Conservation (phyloP, 2,329 filamentous ascomycete genomes). For the Escovopsis sp. region DNA sequence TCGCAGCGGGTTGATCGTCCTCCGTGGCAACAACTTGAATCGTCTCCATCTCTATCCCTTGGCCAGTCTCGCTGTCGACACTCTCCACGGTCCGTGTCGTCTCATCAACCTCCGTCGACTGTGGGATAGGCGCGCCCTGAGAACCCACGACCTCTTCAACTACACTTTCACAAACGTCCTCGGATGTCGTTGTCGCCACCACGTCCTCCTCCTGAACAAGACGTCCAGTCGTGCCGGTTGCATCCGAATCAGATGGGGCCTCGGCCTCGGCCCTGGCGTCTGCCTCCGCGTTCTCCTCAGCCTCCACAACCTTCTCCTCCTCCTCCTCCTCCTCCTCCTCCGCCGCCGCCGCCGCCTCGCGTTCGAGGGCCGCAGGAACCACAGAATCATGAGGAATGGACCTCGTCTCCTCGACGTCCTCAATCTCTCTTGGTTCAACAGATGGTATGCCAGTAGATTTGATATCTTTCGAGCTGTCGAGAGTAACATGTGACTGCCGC, state of each 20-base stretch:
- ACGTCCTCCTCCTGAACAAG: no score
- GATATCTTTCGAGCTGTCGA: no score
- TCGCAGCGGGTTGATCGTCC: background rate
- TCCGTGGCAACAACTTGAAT: background rate
- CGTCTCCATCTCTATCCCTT: background rate
- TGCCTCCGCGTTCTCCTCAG: no score
- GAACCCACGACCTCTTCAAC: background rate
- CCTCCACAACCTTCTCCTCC: constrained; percentile 6
- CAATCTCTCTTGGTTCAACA: no score
- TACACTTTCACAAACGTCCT: background rate
- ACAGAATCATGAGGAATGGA: no score
- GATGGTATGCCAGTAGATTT: no score
- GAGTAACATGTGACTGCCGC: no score
- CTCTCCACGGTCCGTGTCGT: no score
- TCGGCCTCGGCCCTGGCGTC: background rate
- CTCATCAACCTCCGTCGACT: no score
- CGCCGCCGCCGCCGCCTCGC: no score
- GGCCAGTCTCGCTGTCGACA: no score
- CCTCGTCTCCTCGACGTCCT: constrained; percentile 1
- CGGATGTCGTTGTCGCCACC: background rate
- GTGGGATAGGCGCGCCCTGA: background rate
- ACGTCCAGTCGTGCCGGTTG: background rate
- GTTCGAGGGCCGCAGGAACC: no score
- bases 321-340: constrained; percentile 21
- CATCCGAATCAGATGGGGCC: background rate